Evolutionary conservation across 305 asterid genomes (phyloP).

Genomic region (Striga hermonthica): DNA sequence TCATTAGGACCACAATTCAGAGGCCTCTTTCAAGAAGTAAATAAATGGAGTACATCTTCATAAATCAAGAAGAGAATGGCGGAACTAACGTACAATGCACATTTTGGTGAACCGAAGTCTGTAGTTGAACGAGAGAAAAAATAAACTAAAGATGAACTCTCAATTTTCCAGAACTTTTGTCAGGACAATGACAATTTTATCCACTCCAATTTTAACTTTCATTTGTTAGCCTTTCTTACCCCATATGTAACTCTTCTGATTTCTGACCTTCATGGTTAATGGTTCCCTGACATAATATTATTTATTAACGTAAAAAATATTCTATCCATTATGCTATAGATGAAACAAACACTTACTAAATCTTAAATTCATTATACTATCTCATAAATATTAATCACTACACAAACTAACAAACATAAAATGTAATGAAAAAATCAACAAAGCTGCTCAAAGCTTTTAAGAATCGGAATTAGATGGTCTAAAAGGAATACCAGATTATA

Average conservation of each 20-base stretch:
- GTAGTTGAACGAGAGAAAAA: background rate
- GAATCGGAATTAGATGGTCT: background rate
- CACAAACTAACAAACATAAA: background rate
- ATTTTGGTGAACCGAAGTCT: background rate
- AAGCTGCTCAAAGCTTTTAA: conserved; percentile 3
- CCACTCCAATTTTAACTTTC: background rate
- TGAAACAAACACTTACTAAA: conserved; percentile 8
- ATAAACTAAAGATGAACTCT: background rate
- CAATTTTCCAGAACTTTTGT: background rate
- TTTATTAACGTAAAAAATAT: conserved; percentile 15
- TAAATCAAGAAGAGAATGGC: background rate
- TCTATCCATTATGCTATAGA: background rate
- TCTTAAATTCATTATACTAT: background rate
- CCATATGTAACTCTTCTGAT: background rate
- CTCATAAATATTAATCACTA: background rate
- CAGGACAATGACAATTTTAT: background rate
- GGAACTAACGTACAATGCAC: background rate
- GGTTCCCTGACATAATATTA: background rate
- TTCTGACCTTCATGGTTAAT: background rate
- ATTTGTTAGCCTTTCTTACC: background rate
- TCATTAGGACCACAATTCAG: background rate
- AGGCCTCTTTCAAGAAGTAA: background rate
- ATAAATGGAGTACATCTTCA: background rate
- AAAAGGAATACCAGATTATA: background rate
- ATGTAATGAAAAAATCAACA: background rate